These are phyloP conservation scores for Metschnikowia reukaufii DNA, from an alignment of 805 yeast species.

Conservation along the genomic window DNA sequence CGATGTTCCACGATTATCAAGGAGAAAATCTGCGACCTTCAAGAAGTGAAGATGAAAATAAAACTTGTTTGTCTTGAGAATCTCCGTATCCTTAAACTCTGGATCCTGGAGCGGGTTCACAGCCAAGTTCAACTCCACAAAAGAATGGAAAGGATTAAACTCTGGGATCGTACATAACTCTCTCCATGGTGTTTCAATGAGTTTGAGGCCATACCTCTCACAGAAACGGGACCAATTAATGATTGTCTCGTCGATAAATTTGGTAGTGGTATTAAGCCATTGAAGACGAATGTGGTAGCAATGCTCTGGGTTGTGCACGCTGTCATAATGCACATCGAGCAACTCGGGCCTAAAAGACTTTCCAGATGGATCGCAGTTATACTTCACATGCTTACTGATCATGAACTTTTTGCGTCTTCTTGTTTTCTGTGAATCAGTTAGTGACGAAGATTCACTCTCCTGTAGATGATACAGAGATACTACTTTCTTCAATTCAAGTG, in stretches of 20 bases:
- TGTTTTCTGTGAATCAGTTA: slow-evolving; percentile 22
- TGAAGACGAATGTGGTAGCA: slow-evolving; percentile 89
- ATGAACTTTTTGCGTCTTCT: slow-evolving; percentile 43
- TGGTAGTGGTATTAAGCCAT: slow-evolving; percentile 90
- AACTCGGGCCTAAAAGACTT: slow-evolving; percentile 77
- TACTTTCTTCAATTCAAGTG: slow-evolving; percentile 12
- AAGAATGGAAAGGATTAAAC: slow-evolving; percentile 84
- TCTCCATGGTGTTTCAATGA: slow-evolving; percentile 88
- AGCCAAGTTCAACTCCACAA: slow-evolving; percentile 64
- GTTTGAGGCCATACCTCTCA: slow-evolving; percentile 74
- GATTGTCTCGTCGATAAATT: slow-evolving; percentile 67
- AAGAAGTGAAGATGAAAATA: slow-evolving; percentile 78
- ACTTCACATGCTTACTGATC: slow-evolving; percentile 63
- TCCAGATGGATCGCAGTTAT: slow-evolving; percentile 72
- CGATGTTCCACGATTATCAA: slow-evolving; percentile 76
- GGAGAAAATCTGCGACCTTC: slow-evolving; percentile 66
- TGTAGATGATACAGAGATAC: slow-evolving; percentile 17
- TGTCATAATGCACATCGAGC: slow-evolving; percentile 82
- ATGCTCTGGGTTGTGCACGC: slow-evolving; percentile 90
- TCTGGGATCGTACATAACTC: slow-evolving; percentile 77
- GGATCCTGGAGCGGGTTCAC: slow-evolving; percentile 70
- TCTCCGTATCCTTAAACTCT: slow-evolving; percentile 44
- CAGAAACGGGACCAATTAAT: slow-evolving; percentile 78
- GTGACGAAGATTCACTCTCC: slow-evolving; percentile 19
- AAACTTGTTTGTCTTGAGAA: slow-evolving; percentile 53